Evolutionary conservation across 2,329 filamentous ascomycete species (phyloP).

Genomic region (Neurospora crassa): DNA sequence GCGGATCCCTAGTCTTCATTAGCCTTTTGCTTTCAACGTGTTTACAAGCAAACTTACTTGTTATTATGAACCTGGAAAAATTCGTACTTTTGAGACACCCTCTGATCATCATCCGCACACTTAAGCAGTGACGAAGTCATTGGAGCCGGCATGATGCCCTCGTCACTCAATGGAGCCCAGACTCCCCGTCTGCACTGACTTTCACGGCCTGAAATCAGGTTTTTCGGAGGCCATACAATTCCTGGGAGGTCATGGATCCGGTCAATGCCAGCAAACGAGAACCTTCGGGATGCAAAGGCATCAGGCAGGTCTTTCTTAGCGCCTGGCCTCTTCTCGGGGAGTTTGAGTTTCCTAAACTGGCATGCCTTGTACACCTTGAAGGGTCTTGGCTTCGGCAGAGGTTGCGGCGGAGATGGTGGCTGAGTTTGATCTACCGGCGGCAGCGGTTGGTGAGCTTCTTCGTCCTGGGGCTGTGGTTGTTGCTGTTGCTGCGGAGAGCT

Average conservation of each 20-base stretch:
- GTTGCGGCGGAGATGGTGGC: not conserved
- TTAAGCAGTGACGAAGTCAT: conserved; percentile 19
- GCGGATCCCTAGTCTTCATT: conserved; percentile 34
- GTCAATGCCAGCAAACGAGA: not conserved
- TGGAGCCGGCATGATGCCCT: conserved; percentile 11
- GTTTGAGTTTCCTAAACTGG: not conserved
- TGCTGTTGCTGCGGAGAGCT: not conserved
- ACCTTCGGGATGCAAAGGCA: not conserved
- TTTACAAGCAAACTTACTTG: conserved; percentile 28
- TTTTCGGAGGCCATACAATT: conserved; percentile 22
- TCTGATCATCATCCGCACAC: conserved; percentile 19
- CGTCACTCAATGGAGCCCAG: conserved; percentile 16
- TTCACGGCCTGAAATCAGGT: conserved; percentile 26
- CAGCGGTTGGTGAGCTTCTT: not conserved
- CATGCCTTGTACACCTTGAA: not conserved
- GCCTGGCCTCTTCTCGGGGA: not conserved
- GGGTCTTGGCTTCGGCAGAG: not conserved
- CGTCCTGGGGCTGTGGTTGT: not conserved
- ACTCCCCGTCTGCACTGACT: conserved; percentile 25
- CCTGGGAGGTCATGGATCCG: conserved; percentile 18
- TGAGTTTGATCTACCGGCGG: not conserved
- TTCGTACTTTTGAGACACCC: conserved; percentile 41
- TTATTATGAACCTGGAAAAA: conserved; percentile 54
- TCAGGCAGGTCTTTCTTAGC: not conserved
- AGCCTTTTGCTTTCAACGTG: conserved; percentile 5